Base-by-base conservation (phyloP, 208 protist genomes). In the Leptomonas seymouri region DNA sequence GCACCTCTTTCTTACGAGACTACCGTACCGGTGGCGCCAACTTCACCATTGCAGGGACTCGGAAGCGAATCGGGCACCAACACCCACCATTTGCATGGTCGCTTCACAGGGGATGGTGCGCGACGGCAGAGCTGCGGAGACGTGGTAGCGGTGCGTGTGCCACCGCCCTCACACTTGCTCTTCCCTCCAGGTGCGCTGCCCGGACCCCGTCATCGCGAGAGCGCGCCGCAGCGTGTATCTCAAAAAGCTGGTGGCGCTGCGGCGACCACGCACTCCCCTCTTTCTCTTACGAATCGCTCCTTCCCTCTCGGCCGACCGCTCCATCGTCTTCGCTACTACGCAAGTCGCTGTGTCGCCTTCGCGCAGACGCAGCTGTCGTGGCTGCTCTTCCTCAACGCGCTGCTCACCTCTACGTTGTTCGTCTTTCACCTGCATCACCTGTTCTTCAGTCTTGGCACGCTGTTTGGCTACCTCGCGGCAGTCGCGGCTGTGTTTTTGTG, bases 381-480 rank as follows among this genome's bases (percentile, higher is more conserved):
- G 28, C 31, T 62, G 51, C 60, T 68, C 15, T 4, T 76, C 25
- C 57, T 68, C 56, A 76, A 76, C 63, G 46, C 55, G 1, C 21
- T 69, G 15, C 28, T 70, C 36, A 70, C 71, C 16, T 50, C 36
- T 11, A 65, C 56, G 5, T 27, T 61, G 18, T 54, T 68, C 28
- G 21, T 75, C 30, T 75, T 75, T n/a, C 60, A 75, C 46, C 2
- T 46, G 21, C 49, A 82, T n/a, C 66, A 84, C 56, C 56, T 81
- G 14, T 73, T 81, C 51, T 84, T 82, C 30, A 9, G 23, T 1
- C 25, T 76, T 15, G 78, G 74, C 16, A 57, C 74, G 1, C 39
- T 74, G n/a, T 51, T 58, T 21, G 82, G 78, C 53, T 81, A 81
- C 49, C n/a, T 71, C 25, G 44, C 71, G 5, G 78, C 75, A 0